Base-by-base conservation (phyloP, 805 yeast genomes). In the Starmerella etchellsii region DNA sequence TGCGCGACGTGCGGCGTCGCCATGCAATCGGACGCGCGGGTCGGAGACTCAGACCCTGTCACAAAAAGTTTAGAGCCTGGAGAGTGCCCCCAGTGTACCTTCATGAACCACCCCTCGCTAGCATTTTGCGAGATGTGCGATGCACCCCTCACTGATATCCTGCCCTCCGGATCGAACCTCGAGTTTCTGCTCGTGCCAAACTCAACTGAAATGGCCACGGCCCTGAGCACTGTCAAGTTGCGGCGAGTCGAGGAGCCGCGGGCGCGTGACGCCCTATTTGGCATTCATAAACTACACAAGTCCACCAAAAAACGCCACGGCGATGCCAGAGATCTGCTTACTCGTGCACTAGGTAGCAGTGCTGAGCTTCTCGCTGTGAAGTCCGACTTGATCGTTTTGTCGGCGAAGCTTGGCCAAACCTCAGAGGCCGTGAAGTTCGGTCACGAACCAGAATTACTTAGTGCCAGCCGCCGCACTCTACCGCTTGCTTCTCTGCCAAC, bases 51-150 rank as follows among this genome's bases (percentile, higher is more conserved):
- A 13, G 35, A 8, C 9, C 21, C 39, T 3, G 24, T 16, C 27
- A 40, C 34, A 39, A 28, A 23, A 16, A 4, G 34, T 28, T 25
- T 21, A 21, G 36, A 40, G 39, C 36, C 31, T 23, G 51, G 55
- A n/a, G 49, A 49, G 16, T 75, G 81, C 43, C 67, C 74, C 3
- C 56, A 64, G 11, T 82, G 94, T 51, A 82, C 97, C 0, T 88
- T 85, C 53, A 62, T 74, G 11, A 91, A 88, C 56, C 95, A 87
- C 57, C 81, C 85, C 0, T 73, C 81, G 2, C 65, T 88, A 66
- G 60, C 67, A 28, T 68, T 66, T 47, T 88, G 98, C 59, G 98
- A 88, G 58, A 70, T 91, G 55, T 88, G 97, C 62, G 95, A 95
- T 0, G 65, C 78, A 0, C 64, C 65, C 18, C 56, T 78, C 13